A percentile compares a stretch with the other conserved stretches of the same genome.
Conservation (phyloP, 2,329 filamentous ascomycete genomes). For the Aphanoascus verrucosus region DNA sequence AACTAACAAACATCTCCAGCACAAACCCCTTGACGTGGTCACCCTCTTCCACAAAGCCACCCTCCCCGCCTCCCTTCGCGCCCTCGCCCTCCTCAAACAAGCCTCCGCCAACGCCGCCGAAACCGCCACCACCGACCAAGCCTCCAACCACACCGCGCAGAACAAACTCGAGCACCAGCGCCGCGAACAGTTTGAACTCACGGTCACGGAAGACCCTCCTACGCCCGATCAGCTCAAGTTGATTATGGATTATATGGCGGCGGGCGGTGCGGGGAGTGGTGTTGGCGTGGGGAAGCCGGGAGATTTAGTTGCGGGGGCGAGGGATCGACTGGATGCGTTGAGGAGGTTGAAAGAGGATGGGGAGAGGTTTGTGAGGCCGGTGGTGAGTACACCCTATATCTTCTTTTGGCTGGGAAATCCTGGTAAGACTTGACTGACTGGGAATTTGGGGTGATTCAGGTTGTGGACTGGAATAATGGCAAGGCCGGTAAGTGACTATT, state of each 20-base stretch:
- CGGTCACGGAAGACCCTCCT: conserved; percentile 68
- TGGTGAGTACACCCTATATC: conserved; percentile 47
- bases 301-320: conserved; percentile 65
- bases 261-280: conserved; percentile 53
- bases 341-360: conserved; percentile 62
- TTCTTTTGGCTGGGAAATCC: not conserved
- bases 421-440: conserved; percentile 4
- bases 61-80: conserved; percentile 60
- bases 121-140: conserved; percentile 58
- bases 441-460: conserved; percentile 20
- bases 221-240: conserved; percentile 73
- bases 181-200: conserved; percentile 66
- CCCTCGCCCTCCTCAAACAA: conserved; percentile 69
- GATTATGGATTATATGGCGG: conserved; percentile 71
- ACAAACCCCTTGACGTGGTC: conserved; percentile 76
- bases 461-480: conserved; percentile 91
- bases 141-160: conserved; percentile 54
- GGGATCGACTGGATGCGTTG: conserved; percentile 63
- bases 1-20: conserved; percentile 42
- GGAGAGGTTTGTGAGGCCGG: conserved; percentile 58
- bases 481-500: conserved; percentile 48
- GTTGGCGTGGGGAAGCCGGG: conserved; percentile 52
- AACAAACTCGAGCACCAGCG: conserved; percentile 39
- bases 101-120: conserved; percentile 58
- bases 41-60: conserved; percentile 89